Conservation (phyloP, 495 filamentous ascomycete genomes). For the Aspergillus cavernicola region DNA sequence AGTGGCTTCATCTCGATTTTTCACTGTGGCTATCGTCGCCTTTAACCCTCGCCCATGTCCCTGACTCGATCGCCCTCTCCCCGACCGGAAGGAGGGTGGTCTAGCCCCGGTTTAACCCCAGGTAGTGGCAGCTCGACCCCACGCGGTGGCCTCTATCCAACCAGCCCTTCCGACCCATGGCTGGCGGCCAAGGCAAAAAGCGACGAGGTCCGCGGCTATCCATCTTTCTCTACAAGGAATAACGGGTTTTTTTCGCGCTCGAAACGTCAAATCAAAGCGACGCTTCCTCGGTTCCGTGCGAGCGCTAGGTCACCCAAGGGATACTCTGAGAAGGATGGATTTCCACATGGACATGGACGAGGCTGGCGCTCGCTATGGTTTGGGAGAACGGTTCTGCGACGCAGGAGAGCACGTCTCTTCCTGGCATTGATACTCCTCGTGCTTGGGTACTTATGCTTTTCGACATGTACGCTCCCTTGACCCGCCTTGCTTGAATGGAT, state of each 20-base stretch:
- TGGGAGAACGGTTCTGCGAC: constrained; percentile 41
- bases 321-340: constrained; percentile 77
- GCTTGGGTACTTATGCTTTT: constrained; percentile 60
- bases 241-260: constrained; percentile 80
- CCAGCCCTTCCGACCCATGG: constrained; percentile 56
- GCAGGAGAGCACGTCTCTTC: constrained; percentile 57
- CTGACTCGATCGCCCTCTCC: constrained; percentile 82
- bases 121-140: constrained; percentile 69
- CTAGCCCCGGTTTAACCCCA: constrained; percentile 73
- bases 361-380: constrained; percentile 29
- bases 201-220: constrained; percentile 71
- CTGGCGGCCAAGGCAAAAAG: constrained; percentile 72
- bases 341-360: constrained; percentile 56
- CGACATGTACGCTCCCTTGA: constrained; percentile 35
- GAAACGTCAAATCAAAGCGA: constrained; percentile 68
- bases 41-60: constrained; percentile 56
- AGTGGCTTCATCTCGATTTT: not conserved
- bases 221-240: constrained; percentile 74
- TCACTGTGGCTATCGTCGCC: constrained; percentile 1
- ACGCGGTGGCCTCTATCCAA: constrained; percentile 44
- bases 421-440: constrained; percentile 57
- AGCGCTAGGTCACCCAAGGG: constrained; percentile 26
- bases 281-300: constrained; percentile 63
- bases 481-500: not conserved
- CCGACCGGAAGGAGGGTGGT: constrained; percentile 77